phyloP scores from a whole-genome alignment of 2,329 filamentous ascomycete genomes.

The Clathrospora elynae region DNA sequence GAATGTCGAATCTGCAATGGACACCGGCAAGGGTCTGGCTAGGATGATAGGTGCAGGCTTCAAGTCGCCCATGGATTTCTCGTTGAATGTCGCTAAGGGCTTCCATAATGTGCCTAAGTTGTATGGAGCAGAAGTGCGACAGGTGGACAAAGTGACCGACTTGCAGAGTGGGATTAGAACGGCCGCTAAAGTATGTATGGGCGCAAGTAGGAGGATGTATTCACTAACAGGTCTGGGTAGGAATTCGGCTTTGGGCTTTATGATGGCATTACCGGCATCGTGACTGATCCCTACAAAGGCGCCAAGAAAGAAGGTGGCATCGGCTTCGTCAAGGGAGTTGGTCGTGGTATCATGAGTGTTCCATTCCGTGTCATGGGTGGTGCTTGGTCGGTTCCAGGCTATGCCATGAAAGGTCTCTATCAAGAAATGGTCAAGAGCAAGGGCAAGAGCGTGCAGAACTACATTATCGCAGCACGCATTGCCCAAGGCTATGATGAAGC shows the following conservation, averaged over 20 bases:
- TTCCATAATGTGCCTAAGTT: constrained; percentile 86
- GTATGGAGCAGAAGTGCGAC: constrained; percentile 82
- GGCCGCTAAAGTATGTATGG: constrained; percentile 66
- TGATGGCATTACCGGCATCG: constrained; percentile 79
- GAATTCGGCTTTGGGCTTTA: constrained; percentile 79
- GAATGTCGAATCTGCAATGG: constrained; percentile 62
- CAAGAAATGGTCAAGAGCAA: constrained; percentile 75
- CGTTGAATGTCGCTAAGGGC: constrained; percentile 78
- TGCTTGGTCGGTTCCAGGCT: constrained; percentile 69
- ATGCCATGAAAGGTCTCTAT: constrained; percentile 81
- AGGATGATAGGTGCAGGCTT: constrained; percentile 77
- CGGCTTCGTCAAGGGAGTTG: constrained; percentile 79
- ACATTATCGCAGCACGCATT: constrained; percentile 77
- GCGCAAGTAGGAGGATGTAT: neutral
- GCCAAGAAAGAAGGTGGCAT: constrained; percentile 66
- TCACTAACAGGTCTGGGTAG: constrained; percentile 37
- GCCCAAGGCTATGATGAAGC: constrained; percentile 75
- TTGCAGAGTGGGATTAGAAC: constrained; percentile 76
- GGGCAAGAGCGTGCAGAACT: constrained; percentile 73
- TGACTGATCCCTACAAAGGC: constrained; percentile 76
- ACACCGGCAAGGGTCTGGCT: constrained; percentile 69
- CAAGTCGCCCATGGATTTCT: constrained; percentile 83
- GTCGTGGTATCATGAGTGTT: constrained; percentile 80
- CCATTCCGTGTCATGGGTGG: constrained; percentile 81
- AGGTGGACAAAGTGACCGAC: constrained; percentile 78